Base-by-base conservation (phyloP, 148 eudicot species). In the Fallopia convolvulus region DNA sequence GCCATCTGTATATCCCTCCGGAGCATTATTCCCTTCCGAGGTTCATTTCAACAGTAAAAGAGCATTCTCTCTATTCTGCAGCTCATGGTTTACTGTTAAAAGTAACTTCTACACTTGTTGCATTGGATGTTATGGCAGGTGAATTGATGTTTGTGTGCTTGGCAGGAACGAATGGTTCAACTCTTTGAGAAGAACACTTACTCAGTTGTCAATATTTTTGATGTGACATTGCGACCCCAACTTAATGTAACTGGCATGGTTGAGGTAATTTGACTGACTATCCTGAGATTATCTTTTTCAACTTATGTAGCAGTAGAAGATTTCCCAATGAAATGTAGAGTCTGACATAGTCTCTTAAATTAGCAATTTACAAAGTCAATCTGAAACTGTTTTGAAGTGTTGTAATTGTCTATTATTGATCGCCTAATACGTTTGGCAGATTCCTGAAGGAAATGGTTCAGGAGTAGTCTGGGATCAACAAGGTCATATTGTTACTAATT, bases 391-490 rank as follows among this genome's bases (percentile, higher is more conserved):
- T 33, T 66, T 66, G 20, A 32, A 68, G 4, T 68, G 46, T 68
- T 33, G 44, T 39, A 36, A 10, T 63, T 68, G 14, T 63, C 39
- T 6, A 15, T 36, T 13, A 68, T 17, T 15, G 20, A 68, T 36
- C 14, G 46, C 46, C 70, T 26, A 3, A 68, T 15, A 68, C 72
- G 20, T 76, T 74, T 41, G 80, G 55, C 88, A 94, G 98, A 74
- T 94, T 82, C 98, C 98, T 76, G 98, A 94, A 88, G 98, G 98
- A 82, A 94, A 91, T 92, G 98, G 98, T 80, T 94, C 98, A 73
- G 98, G 98, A 74, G 89, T 94, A 50, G 90, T 94, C 32, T 94
- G 97, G 98, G 98, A 94, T 80, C 85, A 56, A 75, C 86, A 87
- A 82, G 99, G 99, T 65, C 98, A 92, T 81, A 89, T 95, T 81